Conservation (phyloP, 1,139 yeast genomes). For the Groenewaldozyma sp. region DNA sequence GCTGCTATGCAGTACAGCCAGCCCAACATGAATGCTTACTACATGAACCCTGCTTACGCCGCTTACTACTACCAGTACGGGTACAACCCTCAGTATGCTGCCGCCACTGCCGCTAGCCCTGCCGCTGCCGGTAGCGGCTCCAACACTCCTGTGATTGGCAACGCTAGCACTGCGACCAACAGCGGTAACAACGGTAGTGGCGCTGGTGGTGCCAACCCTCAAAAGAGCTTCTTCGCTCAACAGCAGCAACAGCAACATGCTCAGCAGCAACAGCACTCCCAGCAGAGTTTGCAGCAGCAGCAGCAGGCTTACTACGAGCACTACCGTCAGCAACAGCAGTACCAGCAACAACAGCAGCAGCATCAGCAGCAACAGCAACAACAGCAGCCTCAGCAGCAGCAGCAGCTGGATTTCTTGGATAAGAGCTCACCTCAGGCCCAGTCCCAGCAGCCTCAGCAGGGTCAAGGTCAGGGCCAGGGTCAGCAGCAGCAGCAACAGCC, state of each 20-base stretch:
- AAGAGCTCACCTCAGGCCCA: slow-evolving; percentile 12
- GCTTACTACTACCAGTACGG: slow-evolving; percentile 26
- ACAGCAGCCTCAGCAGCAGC: slow-evolving; percentile 14
- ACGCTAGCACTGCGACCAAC: no score
- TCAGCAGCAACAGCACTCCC: slow-evolving; percentile 4
- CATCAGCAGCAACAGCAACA: slow-evolving; percentile 13
- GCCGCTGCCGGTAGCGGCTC: slow-evolving; percentile 5
- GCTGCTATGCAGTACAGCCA: slow-evolving; percentile 18
- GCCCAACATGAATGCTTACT: slow-evolving; percentile 22
- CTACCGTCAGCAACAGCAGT: slow-evolving; percentile 16
- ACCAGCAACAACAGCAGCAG: slow-evolving; percentile 11
- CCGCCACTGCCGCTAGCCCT: slow-evolving; percentile 13
- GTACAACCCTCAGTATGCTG: slow-evolving; percentile 22
- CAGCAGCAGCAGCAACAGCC: slow-evolving; percentile 17
- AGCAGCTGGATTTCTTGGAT: slow-evolving; percentile 22
- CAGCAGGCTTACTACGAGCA: slow-evolving; percentile 16
- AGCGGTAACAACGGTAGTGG: slow-evolving; percentile 18
- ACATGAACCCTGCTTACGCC: slow-evolving; percentile 25
- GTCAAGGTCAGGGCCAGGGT: slow-evolving; percentile 11
- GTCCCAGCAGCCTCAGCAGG: slow-evolving; percentile 12
- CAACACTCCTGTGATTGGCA: no score
- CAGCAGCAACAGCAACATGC: slow-evolving; percentile 11
- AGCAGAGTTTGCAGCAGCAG: slow-evolving; percentile 8
- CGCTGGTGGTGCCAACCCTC: slow-evolving; percentile 16
- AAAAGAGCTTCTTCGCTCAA: slow-evolving; percentile 22